A percentile compares a stretch with the other conserved stretches of the same genome.
Evolutionary conservation across 2,329 filamentous ascomycete species (phyloP).

Genomic region (Trichothecium sympodiale): DNA sequence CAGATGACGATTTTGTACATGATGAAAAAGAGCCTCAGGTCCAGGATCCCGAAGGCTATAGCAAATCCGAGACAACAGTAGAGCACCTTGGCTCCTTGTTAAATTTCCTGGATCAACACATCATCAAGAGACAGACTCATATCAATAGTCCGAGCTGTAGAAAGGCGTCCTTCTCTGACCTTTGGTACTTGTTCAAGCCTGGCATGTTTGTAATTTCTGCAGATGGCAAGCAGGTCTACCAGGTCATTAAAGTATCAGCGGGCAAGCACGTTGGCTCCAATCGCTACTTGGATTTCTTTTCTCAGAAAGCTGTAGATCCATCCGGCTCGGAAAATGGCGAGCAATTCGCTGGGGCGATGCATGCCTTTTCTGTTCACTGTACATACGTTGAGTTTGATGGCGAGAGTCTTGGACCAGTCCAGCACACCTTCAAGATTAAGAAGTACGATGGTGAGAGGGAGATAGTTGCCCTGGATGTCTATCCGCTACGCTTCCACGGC

Average conservation of each 20-base stretch:
- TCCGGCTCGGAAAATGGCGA: too few relatives aligned
- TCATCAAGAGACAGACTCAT: conserved; percentile 2
- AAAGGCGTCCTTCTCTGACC: conserved; percentile 13
- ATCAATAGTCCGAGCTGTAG: neutral
- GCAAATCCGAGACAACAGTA: conserved; percentile 1
- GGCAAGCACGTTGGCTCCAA: conserved; percentile 3
- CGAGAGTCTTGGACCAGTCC: conserved; percentile 14
- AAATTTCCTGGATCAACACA: conserved; percentile 3
- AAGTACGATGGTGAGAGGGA: conserved; percentile 14
- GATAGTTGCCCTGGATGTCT: conserved; percentile 13
- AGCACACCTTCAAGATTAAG: conserved; percentile 10
- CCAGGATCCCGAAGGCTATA: neutral
- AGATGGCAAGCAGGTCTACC: conserved; percentile 13
- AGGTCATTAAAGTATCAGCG: conserved; percentile 8
- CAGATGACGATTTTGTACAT: neutral
- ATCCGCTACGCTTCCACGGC: conserved; percentile 15
- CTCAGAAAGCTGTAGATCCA: too few relatives aligned
- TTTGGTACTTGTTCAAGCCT: conserved; percentile 17
- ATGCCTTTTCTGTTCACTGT: too few relatives aligned
- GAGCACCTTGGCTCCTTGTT: conserved; percentile 5
- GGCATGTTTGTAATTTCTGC: conserved; percentile 11
- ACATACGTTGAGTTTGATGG: conserved; percentile 21
- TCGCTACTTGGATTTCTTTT: too few relatives aligned
- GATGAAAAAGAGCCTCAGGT: neutral
- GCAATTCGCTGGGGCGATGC: conserved; percentile 1